These are phyloP conservation scores for Eucalyptus sp. DNA, from an alignment of 345 rosid genomes.

Conservation along the genomic window DNA sequence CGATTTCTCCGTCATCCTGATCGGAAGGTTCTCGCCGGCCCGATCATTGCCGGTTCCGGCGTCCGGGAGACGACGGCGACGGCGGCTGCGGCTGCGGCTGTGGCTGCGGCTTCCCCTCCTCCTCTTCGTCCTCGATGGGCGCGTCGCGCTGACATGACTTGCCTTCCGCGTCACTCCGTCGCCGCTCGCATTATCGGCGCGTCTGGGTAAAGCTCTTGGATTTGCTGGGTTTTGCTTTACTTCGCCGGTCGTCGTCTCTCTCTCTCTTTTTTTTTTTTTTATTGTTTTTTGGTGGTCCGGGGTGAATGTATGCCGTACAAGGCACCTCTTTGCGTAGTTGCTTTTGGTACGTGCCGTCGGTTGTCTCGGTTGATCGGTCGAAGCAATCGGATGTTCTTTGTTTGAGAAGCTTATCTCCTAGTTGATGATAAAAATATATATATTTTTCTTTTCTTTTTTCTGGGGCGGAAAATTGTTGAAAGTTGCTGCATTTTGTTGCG, in stretches of 20 bases:
- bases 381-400: not conserved
- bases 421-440: not conserved
- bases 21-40: not conserved
- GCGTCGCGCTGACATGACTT: conserved; percentile 15
- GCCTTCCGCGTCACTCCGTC: conserved; percentile 6
- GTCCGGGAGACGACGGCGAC: not conserved
- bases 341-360: not conserved
- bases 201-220: not conserved
- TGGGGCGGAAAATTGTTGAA: not conserved
- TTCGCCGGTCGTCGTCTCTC: not conserved
- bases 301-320: conserved; percentile 34
- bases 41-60: not conserved
- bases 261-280: not conserved
- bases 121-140: too few relatives aligned
- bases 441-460: not conserved
- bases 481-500: not conserved
- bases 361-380: not conserved
- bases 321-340: conserved; percentile 2
- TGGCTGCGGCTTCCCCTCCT: too few relatives aligned
- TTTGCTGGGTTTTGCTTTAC: not conserved
- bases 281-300: too few relatives aligned
- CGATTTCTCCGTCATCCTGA: not conserved
- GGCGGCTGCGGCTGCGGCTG: not conserved
- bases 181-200: conserved; percentile 14
- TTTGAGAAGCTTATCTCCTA: not conserved